phyloP scores from a whole-genome alignment of 176 grass and related monocot genomes.

The Zoysia japonica region DNA sequence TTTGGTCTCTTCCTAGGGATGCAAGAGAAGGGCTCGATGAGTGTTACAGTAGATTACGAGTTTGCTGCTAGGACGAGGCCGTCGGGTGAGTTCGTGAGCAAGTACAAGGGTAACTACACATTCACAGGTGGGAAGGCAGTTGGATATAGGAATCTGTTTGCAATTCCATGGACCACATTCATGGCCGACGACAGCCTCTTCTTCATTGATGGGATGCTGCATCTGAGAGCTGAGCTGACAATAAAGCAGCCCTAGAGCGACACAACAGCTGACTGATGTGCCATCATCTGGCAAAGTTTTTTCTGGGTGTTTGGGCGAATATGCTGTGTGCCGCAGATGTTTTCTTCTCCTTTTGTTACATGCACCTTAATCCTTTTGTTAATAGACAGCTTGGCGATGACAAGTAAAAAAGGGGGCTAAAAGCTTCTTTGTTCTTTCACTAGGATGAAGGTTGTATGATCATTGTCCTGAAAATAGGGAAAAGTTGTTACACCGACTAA shows the following conservation, averaged over 20 bases:
- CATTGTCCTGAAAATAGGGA: conserved; percentile 17
- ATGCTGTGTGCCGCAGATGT: conserved; percentile 35
- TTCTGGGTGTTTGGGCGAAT: not conserved
- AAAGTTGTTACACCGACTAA: conserved; percentile 14
- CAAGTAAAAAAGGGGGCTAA: conserved; percentile 21
- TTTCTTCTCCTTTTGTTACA: not conserved
- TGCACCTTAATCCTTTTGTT: conserved; percentile 16
- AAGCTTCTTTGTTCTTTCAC: not conserved
- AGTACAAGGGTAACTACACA: conserved; percentile 79
- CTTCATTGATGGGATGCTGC: conserved; percentile 68
- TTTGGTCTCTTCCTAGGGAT: conserved; percentile 85
- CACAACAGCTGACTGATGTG: not conserved
- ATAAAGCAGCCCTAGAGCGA: conserved; percentile 65
- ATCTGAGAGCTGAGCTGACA: conserved; percentile 75
- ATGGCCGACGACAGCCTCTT: conserved; percentile 75
- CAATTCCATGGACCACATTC: conserved; percentile 70
- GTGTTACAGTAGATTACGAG: conserved; percentile 72
- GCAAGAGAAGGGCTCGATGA: conserved; percentile 86
- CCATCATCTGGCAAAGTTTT: not conserved
- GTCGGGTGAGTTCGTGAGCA: conserved; percentile 64
- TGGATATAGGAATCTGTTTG: conserved; percentile 78
- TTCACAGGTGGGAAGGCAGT: conserved; percentile 86
- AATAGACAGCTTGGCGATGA: conserved; percentile 51
- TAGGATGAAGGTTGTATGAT: conserved; percentile 38
- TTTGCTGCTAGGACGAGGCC: conserved; percentile 65